Evolutionary conservation across 495 filamentous ascomycete species (phyloP), one percentile per base, ranked within the genome.

Genomic region (Evansstolkia leycettana): DNA sequence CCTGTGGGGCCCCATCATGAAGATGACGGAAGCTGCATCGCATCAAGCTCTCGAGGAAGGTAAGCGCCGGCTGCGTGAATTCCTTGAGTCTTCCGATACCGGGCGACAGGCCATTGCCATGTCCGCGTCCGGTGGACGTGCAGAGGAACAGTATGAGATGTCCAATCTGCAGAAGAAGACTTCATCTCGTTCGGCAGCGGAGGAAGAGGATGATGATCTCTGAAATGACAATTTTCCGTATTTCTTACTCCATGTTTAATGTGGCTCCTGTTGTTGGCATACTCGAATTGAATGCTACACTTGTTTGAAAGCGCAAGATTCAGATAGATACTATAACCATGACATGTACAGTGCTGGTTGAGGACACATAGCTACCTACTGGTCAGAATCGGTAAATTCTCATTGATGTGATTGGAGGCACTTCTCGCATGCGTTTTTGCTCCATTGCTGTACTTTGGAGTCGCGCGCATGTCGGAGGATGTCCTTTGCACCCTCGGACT

Each of bases 1-100:
- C 50, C 75, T 98, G 7, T 88, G 90, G 71, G 88, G 90, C 2
- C 92, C 90, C 1, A 96, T 98, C 65, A 60, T 87, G 41, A 84
- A 89, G 47, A 93, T 98, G 83, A 75, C 74, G 34, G 84, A 90
- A 47, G 90, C 90, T 12, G 92, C 92, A 11, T 75, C 75, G 10
- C 68, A 74, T 42, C 90, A 96, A 59, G 92, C 80, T 1, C 37
- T 94, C 11, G 84, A 89, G 36, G 82, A 95, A 42, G 84, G 80
- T 45, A 94, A 92, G 65, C 80, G 86, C 57, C 76, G 77, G 39
- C 70, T 95, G 33, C 72, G 88, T 15, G 84, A 92, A 19, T 94
- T 94, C 50, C 60, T 95, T 36, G 83, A 84, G 62, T 73, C 69
- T 28, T 80, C 77, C 8, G 82, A 92, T 42, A 81, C 78, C 5